These are phyloP conservation scores for Coccomyxa sp. DNA, from an alignment of 139 green algal genomes.

Conservation along the genomic window DNA sequence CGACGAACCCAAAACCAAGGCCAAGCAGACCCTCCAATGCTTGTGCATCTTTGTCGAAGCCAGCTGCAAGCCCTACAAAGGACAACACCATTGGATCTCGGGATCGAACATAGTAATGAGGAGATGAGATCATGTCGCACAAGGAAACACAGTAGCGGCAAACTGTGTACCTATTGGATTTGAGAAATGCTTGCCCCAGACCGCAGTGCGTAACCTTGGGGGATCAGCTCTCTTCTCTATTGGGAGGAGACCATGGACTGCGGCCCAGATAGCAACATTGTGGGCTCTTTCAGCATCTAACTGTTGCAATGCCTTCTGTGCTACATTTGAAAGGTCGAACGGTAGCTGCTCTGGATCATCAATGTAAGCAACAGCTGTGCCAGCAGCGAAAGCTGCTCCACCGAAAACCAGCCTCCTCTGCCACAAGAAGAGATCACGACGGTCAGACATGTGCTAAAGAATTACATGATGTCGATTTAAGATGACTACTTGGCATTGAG, in stretches of 20 bases:
- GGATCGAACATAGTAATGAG: background rate
- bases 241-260: conserved; percentile 61
- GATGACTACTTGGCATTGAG: background rate
- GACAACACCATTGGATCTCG: no score
- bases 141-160: background rate
- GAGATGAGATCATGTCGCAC: background rate
- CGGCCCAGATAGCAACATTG: conserved; percentile 61
- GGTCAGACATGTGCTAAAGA: background rate
- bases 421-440: conserved; percentile 16
- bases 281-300: conserved; percentile 81
- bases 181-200: conserved; percentile 72
- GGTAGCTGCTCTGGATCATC: conserved; percentile 43
- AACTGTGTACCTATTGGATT: conserved; percentile 81
- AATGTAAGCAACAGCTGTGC: conserved; percentile 24
- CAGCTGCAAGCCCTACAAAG: conserved; percentile 80
- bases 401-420: conserved; percentile 12
- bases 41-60: conserved; percentile 97
- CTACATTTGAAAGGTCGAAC: conserved; percentile 30
- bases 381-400: conserved; percentile 5
- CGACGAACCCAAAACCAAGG: conserved; percentile 93
- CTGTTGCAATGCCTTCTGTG: conserved; percentile 56
- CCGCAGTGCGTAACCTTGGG: conserved; percentile 46
- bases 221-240: conserved; percentile 61
- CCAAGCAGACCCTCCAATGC: conserved; percentile 69
- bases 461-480: background rate